A percentile compares a stretch with the other conserved stretches of the same genome.
These are phyloP conservation scores for Neurospora discreta DNA, from an alignment of 495 filamentous ascomycete species.

Conservation along the genomic window DNA sequence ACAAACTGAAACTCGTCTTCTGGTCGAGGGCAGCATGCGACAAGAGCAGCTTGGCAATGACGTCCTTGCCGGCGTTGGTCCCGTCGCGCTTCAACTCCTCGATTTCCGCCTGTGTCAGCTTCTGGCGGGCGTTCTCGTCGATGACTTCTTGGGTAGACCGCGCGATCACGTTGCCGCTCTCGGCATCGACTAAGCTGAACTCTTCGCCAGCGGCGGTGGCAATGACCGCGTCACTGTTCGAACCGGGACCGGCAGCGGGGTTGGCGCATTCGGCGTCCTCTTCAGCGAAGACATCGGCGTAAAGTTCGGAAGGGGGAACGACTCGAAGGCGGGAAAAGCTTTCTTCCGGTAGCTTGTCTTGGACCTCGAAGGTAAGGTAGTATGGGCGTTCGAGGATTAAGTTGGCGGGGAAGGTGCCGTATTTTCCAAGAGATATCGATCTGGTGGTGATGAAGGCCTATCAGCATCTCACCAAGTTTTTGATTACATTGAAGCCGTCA, in stretches of 20 bases:
- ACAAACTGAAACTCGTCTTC: constrained; percentile 85
- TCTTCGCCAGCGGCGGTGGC: constrained; percentile 21
- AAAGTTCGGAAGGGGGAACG: constrained; percentile 70
- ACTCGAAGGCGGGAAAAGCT: constrained; percentile 54
- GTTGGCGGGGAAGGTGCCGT: constrained; percentile 77
- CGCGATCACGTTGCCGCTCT: constrained; percentile 48
- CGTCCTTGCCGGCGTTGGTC: constrained; percentile 67
- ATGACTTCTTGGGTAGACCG: constrained; percentile 69
- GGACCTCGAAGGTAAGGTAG: constrained; percentile 80
- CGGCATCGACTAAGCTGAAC: constrained; percentile 33
- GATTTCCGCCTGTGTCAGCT: constrained; percentile 74
- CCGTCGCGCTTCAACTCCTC: constrained; percentile 78
- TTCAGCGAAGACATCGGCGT: constrained; percentile 64
- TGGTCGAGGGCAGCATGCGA: constrained; percentile 81
- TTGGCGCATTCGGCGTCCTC: constrained; percentile 27
- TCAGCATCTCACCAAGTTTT: constrained; percentile 4
- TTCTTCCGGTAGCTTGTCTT: constrained; percentile 51
- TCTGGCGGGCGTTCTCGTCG: constrained; percentile 73
- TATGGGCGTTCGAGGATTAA: constrained; percentile 79
- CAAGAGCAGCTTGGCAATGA: constrained; percentile 75
- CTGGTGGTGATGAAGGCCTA: constrained; percentile 30
- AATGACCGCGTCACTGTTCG: constrained; percentile 19
- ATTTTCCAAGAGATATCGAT: constrained; percentile 77
- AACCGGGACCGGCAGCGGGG: constrained; percentile 17
- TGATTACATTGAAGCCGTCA: not conserved